phyloP scores from a whole-genome alignment of 805 yeast genomes.

The Metschnikowia gelsemii region DNA sequence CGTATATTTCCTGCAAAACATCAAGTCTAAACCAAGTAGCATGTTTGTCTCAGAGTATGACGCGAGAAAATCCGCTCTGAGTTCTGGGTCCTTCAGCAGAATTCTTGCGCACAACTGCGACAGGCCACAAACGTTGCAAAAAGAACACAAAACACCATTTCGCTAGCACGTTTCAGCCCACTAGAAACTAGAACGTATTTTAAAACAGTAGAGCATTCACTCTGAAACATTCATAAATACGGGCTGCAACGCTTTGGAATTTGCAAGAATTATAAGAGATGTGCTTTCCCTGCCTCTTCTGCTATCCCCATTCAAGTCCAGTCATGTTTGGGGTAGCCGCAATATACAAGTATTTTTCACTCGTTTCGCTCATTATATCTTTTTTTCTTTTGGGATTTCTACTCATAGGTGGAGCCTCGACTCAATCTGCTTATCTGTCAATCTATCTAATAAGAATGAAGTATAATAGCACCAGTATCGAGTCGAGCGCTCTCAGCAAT shows the following conservation, averaged over 20 bases:
- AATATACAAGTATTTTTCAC: slow-evolving; percentile 15
- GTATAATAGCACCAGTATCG: slow-evolving; percentile 39
- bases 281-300: slow-evolving; percentile 13
- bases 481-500: slow-evolving; percentile 1
- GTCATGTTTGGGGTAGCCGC: slow-evolving; percentile 17
- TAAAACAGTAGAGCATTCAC: neutral
- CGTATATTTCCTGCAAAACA: neutral
- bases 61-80: neutral
- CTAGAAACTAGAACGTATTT: neutral
- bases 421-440: slow-evolving; percentile 43
- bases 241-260: neutral
- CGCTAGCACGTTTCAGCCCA: slow-evolving; percentile 11
- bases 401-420: slow-evolving; percentile 52
- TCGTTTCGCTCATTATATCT: slow-evolving; percentile 44
- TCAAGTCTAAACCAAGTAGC: neutral
- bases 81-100: neutral
- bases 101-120: slow-evolving; percentile 10
- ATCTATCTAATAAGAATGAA: slow-evolving; percentile 49
- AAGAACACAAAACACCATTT: slow-evolving; percentile 4
- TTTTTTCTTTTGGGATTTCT: slow-evolving; percentile 54
- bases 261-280: slow-evolving; percentile 8
- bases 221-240: slow-evolving; percentile 6
- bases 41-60: neutral
- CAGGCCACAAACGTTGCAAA: slow-evolving; percentile 10
- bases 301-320: slow-evolving; percentile 12